Evolutionary conservation across 305 asterid species (phyloP), one percentile per base, ranked within the genome.

Genomic region (Petunia hybrid): DNA sequence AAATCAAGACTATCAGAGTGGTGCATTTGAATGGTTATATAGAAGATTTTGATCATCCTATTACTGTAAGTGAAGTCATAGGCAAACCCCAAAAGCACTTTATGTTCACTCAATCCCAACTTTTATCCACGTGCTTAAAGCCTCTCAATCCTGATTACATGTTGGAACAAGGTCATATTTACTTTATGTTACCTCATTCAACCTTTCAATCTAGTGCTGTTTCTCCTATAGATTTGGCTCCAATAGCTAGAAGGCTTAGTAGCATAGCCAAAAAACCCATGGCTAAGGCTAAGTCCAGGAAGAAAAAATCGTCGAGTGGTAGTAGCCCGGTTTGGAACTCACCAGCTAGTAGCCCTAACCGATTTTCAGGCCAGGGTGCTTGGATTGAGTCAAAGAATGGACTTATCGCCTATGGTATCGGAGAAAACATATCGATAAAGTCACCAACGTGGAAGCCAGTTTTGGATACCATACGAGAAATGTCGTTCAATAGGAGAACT

Each of bases 121-220:
- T 90, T 10, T 87, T 91, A 3, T 83, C 88, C 71, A 22, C 85
- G 10, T 86, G 83, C 63, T 82, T 92, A 8, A 82, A 83, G 65
- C 93, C 93, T 45, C 91, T 90, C 7, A 81, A 80, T 56, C 79
- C 76, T 36, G 84, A 86, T 16, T 45, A 83, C 5, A 55, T 76
- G 40, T 80, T 91, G 57, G 91, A 93, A 78, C 86, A 83, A 0
- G 91, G 92, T 65, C 70, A 87, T 42, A 57, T 87, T 22, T 91
- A 90, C 79, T 91, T 93, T 88, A 55, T 88, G 80, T 87, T 93
- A 10, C 96, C 97, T 9, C 76, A 71, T 43, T 86, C 96, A 1
- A 82, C 88, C 3, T 88, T 92, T n/a, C 85, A 83, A 5, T 85
- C 95, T 38, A 35, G 31, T 22, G 77, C 76, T 64, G 82, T 88